phyloP scores from a whole-genome alignment of 1,284 basidiomycete genomes.

The Sanghuangporus weigelae region DNA sequence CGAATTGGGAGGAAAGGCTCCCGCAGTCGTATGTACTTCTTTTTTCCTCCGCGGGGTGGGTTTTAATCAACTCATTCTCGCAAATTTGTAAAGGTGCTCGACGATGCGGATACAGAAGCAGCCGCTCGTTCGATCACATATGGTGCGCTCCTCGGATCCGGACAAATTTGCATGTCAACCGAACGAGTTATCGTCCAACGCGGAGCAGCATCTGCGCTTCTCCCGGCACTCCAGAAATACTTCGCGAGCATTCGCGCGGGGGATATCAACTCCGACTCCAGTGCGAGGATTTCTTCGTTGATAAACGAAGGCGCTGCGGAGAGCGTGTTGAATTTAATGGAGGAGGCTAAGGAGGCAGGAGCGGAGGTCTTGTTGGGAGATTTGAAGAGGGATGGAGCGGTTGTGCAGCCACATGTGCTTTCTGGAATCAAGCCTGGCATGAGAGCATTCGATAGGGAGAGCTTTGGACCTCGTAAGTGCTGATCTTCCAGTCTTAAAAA shows the following conservation, averaged over 20 bases:
- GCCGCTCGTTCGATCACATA: conserved; percentile 51
- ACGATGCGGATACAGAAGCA: conserved; percentile 55
- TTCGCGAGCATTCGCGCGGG: conserved; percentile 33
- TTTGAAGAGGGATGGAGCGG: conserved; percentile 32
- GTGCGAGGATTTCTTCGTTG: conserved; percentile 34
- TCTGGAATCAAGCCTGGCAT: conserved; percentile 44
- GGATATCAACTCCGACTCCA: conserved; percentile 23
- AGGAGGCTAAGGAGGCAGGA: conserved; percentile 47
- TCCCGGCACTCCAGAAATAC: conserved; percentile 32
- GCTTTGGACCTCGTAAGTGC: conserved; percentile 50
- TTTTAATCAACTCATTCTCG: background rate
- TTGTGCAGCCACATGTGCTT: conserved; percentile 53
- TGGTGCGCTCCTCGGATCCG: conserved; percentile 56
- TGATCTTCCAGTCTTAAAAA: conserved; percentile 7
- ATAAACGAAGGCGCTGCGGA: conserved; percentile 48
- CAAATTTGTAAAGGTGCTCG: conserved; percentile 37
- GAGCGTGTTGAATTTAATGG: conserved; percentile 42
- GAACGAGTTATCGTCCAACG: conserved; percentile 61
- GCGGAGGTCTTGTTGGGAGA: conserved; percentile 50
- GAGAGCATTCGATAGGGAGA: conserved; percentile 49
- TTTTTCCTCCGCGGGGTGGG: background rate
- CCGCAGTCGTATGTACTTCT: conserved; percentile 46
- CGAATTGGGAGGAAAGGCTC: conserved; percentile 74
- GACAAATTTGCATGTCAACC: conserved; percentile 69
- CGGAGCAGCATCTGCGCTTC: conserved; percentile 31